phyloP scores from a whole-genome alignment of 2,329 filamentous ascomycete species.

The Cercospora canescens region DNA sequence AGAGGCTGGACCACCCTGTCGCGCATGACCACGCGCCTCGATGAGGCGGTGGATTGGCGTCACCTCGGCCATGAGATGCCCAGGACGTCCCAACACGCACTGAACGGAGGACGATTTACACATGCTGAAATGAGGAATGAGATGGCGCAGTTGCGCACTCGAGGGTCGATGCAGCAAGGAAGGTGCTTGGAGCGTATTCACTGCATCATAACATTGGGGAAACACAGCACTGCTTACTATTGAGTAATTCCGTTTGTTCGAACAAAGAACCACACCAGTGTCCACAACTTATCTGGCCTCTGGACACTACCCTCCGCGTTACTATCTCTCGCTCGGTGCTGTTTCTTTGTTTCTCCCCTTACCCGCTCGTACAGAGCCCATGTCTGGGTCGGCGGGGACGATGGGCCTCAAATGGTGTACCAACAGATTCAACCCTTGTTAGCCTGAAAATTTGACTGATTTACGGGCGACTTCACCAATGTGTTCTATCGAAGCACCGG shows the following conservation, averaged over 20 bases:
- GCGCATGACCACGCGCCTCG: constrained; percentile 4
- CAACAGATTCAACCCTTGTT: not conserved
- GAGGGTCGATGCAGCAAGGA: not conserved
- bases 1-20: constrained; percentile 13
- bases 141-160: not conserved
- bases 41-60: not conserved
- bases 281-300: not conserved
- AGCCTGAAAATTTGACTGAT: not conserved
- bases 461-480: not conserved
- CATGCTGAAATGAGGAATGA: constrained; percentile 15
- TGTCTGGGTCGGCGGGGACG: not conserved
- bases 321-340: not conserved
- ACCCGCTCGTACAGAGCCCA: not conserved
- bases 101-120: constrained; percentile 17
- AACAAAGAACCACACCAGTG: not conserved
- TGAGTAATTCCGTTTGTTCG: constrained; percentile 5
- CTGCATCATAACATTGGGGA: constrained; percentile 3
- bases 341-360: not conserved
- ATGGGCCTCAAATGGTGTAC: not conserved
- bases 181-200: constrained; percentile 1
- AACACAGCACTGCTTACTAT: constrained; percentile 9
- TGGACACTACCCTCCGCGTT: not conserved
- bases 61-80: constrained; percentile 1
- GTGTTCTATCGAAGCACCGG: not conserved
- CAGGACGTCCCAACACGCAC: constrained; percentile 9